Base-by-base conservation (phyloP, 306 rosid species). In the Sesbania bispinosa region DNA sequence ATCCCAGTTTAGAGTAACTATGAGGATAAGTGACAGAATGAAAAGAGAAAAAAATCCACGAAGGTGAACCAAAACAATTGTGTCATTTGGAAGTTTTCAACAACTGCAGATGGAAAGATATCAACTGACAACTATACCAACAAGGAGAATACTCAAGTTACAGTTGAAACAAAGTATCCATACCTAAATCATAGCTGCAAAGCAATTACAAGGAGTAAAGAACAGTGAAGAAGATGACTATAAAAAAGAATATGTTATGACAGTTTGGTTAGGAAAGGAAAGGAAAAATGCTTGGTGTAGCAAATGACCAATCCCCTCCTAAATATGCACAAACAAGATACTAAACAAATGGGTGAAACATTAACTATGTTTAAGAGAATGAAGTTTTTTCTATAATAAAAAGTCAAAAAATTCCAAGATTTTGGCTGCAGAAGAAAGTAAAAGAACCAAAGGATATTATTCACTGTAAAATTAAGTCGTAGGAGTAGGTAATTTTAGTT, bases 401-500 rank as follows among this genome's bases (percentile, higher is more conserved):
- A 58, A 42, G 39, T 9, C 21, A 43, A 30, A 30, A 29, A n/a
- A 21, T 6, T 38, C 27, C n/a, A 36, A 27, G 30, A 18, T 13
- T 35, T 60, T n/a, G 53, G 70, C 19, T 41, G 9, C 61, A 19
- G 59, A 58, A 11, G 15, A 60, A 60, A 60, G 14, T 18, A 18
- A 47, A 43, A 50, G 13, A 64, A 57, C 54, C 38, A 7, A 27
- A 45, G 33, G 33, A 39, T 53, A 9, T 30, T 30, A 54, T 30
- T 50, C 20, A 38, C 10, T 53, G 58, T 57, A 51, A 67, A 67
- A 62, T 53, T 64, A 52, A 77, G 82, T 73, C 51, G 10, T 30
- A 69, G 29, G 69, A 42, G 47, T 73, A 77, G 72, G 70, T 55
- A 43, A 13, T 57, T 61, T 74, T 26, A 74, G 62, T 71, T 69